Conservation (phyloP, 2,329 filamentous ascomycete species). For the Penicillium sp. region DNA sequence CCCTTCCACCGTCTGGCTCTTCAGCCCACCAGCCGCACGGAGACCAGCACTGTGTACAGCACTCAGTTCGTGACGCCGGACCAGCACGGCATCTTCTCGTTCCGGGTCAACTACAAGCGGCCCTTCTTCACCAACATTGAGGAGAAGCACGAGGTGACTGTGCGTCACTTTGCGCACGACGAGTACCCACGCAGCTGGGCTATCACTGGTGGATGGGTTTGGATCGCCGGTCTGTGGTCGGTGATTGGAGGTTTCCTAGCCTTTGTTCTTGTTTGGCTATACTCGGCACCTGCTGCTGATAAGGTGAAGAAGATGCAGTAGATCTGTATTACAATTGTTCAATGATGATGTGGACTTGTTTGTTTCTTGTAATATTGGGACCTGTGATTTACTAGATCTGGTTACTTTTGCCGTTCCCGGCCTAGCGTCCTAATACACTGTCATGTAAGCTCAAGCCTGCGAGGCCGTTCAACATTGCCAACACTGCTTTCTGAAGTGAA, state of each 20-base stretch:
- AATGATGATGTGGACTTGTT: slow-evolving; percentile 26
- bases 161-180: slow-evolving; percentile 95
- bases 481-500: too few species aligned
- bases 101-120: slow-evolving; percentile 95
- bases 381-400: too few species aligned
- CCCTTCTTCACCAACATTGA: slow-evolving; percentile 87
- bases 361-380: not conserved
- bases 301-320: slow-evolving; percentile 53
- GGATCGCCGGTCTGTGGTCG: slow-evolving; percentile 83
- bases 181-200: slow-evolving; percentile 90
- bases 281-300: slow-evolving; percentile 57
- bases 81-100: slow-evolving; percentile 99
- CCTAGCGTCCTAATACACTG: too few species aligned
- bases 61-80: slow-evolving; percentile 82
- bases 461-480: too few species aligned
- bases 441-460: too few species aligned
- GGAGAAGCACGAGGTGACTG: slow-evolving; percentile 92
- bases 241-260: slow-evolving; percentile 81
- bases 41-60: slow-evolving; percentile 72
- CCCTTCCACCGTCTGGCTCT: slow-evolving; percentile 91
- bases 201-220: slow-evolving; percentile 91
- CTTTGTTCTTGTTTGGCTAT: slow-evolving; percentile 90
- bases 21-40: slow-evolving; percentile 56
- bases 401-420: too few species aligned
- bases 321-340: slow-evolving; percentile 25